phyloP scores from a whole-genome alignment of 257 asterid genomes.

The Leonotis leonurus region DNA sequence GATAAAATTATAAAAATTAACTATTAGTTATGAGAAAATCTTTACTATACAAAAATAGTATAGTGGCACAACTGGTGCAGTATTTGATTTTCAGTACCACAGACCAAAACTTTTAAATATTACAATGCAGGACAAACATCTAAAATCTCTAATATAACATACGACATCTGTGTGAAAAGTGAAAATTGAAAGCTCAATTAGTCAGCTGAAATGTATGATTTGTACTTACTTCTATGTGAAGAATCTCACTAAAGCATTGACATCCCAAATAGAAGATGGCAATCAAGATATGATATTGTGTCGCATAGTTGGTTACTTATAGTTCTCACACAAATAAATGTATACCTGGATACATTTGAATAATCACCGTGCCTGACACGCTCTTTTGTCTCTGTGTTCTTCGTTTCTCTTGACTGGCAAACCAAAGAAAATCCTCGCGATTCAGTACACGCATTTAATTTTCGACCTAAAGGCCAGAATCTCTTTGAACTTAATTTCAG shows the following conservation, averaged over 20 bases:
- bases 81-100: background rate
- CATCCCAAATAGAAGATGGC: constrained; percentile 5
- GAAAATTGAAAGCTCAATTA: background rate
- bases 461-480: constrained; percentile 45
- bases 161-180: background rate
- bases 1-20: constrained; percentile 14
- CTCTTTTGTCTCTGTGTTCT: constrained; percentile 49
- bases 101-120: too few relatives aligned
- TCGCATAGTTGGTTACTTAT: background rate
- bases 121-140: background rate
- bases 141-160: background rate
- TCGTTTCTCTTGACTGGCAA: constrained; percentile 55
- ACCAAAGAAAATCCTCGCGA: constrained; percentile 43
- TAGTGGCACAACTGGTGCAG: background rate
- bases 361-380: constrained; percentile 30
- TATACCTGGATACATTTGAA: constrained; percentile 55
- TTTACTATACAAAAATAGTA: background rate
- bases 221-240: background rate
- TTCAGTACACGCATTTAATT: constrained; percentile 26
- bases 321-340: background rate
- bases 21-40: constrained; percentile 1
- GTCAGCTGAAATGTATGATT: background rate
- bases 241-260: background rate
- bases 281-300: constrained; percentile 9
- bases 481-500: constrained; percentile 35